A percentile compares a stretch with the other conserved stretches of the same genome.
Evolutionary conservation across 2,329 filamentous ascomycete species (phyloP).

Genomic region (Ascochyta fabae): DNA sequence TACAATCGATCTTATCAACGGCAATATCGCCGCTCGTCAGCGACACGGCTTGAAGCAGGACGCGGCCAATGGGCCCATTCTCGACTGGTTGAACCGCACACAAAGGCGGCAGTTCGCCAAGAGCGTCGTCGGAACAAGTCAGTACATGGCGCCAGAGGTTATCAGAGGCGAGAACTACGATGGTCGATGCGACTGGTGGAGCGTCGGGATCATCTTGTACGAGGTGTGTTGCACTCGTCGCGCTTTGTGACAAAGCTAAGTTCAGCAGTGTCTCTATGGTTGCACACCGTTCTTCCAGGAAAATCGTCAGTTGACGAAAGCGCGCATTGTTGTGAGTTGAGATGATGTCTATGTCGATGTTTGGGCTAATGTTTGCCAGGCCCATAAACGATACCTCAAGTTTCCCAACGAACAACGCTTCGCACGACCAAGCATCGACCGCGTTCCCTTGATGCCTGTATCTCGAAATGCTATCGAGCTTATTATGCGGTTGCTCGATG

Average conservation of each 20-base stretch:
- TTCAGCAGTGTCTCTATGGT: constrained; percentile 79
- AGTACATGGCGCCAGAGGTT: constrained; percentile 98
- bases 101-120: constrained; percentile 74
- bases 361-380: constrained; percentile 54
- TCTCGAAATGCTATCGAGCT: constrained; percentile 78
- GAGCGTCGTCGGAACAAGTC: constrained; percentile 92
- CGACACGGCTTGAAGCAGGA: constrained; percentile 31
- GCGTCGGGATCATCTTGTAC: constrained; percentile 90
- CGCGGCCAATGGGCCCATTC: constrained; percentile 37
- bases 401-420: constrained; percentile 68
- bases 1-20: constrained; percentile 49
- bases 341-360: not conserved
- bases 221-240: constrained; percentile 59
- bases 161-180: constrained; percentile 84
- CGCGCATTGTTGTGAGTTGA: constrained; percentile 75
- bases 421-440: constrained; percentile 59
- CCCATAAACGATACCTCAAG: constrained; percentile 71
- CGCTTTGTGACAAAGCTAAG: not conserved
- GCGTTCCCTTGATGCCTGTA: constrained; percentile 56
- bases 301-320: constrained; percentile 81
- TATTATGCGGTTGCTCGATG: constrained; percentile 73
- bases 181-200: constrained; percentile 96
- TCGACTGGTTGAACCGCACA: constrained; percentile 53
- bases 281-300: constrained; percentile 88
- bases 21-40: constrained; percentile 20